Percentiles rank a stretch among this genome's conserved stretches.
These are phyloP conservation scores for Myriosclerotinia duriaeana DNA, from an alignment of 2,329 filamentous ascomycete species.

Conservation along the genomic window DNA sequence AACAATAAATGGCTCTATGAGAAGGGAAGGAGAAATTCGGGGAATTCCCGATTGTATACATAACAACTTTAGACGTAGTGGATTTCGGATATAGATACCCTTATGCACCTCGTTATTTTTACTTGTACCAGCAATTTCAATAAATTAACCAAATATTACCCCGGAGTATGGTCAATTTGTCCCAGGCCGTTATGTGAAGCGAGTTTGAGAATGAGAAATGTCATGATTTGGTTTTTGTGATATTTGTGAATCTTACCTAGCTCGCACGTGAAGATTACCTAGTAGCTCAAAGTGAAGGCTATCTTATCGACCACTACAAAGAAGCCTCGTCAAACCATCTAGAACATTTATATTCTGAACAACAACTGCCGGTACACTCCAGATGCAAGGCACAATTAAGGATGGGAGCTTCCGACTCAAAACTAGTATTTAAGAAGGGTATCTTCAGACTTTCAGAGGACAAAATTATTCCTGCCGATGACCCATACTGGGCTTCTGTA, in stretches of 20 bases:
- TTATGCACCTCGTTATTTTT: constrained; percentile 13
- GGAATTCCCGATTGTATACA: constrained; percentile 36
- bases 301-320: constrained; percentile 20
- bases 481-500: constrained; percentile 91
- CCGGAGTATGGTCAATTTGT: background rate
- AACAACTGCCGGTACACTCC: constrained; percentile 23
- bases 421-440: constrained; percentile 97
- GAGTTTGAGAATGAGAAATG: background rate
- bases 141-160: background rate
- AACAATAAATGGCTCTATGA: constrained; percentile 97
- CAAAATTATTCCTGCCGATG: constrained; percentile 79
- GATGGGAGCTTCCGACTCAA: constrained; percentile 98
- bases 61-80: constrained; percentile 26
- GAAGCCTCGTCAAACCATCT: constrained; percentile 19
- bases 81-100: constrained; percentile 37
- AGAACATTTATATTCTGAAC: constrained; percentile 23
- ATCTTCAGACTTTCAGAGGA: constrained; percentile 97
- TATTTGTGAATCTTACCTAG: background rate
- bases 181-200: background rate
- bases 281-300: constrained; percentile 15
- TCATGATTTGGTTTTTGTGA: constrained; percentile 14
- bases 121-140: constrained; percentile 1
- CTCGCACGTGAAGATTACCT: constrained; percentile 18
- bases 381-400: constrained; percentile 35
- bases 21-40: constrained; percentile 56